Base-by-base conservation (phyloP, 2,329 filamentous ascomycete genomes). In the Cercospora zeae-maydis region DNA sequence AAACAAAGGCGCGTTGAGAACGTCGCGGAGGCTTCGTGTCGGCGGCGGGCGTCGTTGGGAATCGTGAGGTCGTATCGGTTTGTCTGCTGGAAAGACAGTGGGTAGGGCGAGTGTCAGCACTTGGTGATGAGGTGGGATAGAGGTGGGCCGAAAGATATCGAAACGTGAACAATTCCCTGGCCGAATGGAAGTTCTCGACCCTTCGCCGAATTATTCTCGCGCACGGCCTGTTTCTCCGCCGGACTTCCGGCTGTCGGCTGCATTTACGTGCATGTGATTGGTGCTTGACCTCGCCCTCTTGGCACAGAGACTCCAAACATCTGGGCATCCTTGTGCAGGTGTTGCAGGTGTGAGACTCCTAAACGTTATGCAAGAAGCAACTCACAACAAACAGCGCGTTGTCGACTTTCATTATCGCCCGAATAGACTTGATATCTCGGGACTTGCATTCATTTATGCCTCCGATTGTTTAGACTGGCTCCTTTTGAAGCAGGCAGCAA, bases 151-250 rank as follows among this genome's bases (percentile, higher is more conserved):
- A 33, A 53, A 36, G 24, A 19, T 45, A 19, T 39, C 34, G 34
- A 57, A 34, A 42, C 31, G 54, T 27, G 37, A 45, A 45, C 6
- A 6, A 45, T 21, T 57, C 54, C 49, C 49, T 53, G 49, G 49
- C 27, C 49, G 19, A 16, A 53, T 30, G 37, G 36, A 37, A 57
- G 34, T 39, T 37, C 34, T 42, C 54, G 54, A 37, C 33, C 54
- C 54, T 27, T 13, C 19, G 49, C 49, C 49, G 54, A 57, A 42
- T 57, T 57, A 39, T 57, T 57, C 37, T 57, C 54, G 34, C 37
- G 24, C 54, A 42, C 34, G 54, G 54, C 34, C 34, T 30, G 54
- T 45, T 57, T 57, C 54, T 57, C 54, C 54, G 37, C 54, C 36
- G 54, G 14, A 9, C 54, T 42, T 57, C 54, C 54, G 54, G 54